Base-by-base conservation (phyloP, 179 eudicot genomes). In the Silene vulgaris region DNA sequence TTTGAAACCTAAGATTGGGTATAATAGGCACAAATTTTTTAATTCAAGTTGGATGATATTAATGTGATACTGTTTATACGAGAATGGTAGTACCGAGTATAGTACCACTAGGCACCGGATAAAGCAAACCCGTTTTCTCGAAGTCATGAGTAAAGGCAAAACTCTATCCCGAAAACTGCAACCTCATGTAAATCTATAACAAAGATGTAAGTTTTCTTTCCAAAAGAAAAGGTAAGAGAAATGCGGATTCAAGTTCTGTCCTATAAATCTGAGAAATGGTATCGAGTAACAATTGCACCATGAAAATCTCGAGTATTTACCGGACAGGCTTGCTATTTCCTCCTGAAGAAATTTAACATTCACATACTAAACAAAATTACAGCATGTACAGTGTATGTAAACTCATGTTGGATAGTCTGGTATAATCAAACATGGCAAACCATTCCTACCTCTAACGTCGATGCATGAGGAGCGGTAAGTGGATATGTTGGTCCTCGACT, bases 371-470 rank as follows among this genome's bases (percentile, higher is more conserved):
- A 65, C 79, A 80, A 83, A 83, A 83, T 77, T 71, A 83, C 79
- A 80, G 78, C 79, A 83, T 83, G 50, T 83, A 83, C 83, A 83
- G 71, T 76, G 77, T 79, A 63, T 35, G 63, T 64, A 43, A 69
- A 19, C 56, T 65, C 52, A 57, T 72, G 67, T 65, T 17, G 32
- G 65, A 71, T n/a, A 52, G 52, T 8, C 2, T 1, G 35, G 37
- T 29, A 66, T 20, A 16, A 37, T 83, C 79, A 94, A 69, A 94
- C 88, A 84, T 85, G 88, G 75, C 85, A 90, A 61, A 89, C 88
- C 99, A 95, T 95, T 35, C 97, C 97, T 69, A 95, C 99, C 86
- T 95, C 99, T 67, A 95, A 78, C 7, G 97, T 89, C 21, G 99
- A 92, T 65, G 97, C 96, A 85, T 90, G 97, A 71, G 97, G 99